Conservation (phyloP, 148 eudicot genomes). For the Silene latifolia region DNA sequence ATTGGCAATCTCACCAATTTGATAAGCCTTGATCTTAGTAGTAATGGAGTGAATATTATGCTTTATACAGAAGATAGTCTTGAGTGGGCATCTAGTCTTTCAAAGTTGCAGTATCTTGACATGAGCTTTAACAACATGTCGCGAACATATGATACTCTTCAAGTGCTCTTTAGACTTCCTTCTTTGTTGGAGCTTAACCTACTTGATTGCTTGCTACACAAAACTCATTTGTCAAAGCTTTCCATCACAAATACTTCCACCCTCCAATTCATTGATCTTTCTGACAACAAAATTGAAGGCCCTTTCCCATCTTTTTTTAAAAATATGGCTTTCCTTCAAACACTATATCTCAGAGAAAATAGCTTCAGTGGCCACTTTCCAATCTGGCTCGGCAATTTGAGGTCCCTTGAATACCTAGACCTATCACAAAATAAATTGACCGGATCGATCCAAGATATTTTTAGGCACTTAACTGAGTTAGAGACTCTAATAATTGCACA, state of each 20-base stretch:
- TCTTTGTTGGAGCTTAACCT: not conserved
- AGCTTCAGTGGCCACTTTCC: not conserved
- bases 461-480: not conserved
- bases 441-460: not conserved
- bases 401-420: not conserved
- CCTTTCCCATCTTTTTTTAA: too few species aligned
- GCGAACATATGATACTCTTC: not conserved
- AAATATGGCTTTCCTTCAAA: too few species aligned
- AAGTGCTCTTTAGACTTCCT: not conserved
- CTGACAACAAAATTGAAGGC: not conserved
- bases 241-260: conserved; percentile 22
- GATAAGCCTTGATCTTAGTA: not conserved
- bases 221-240: not conserved
- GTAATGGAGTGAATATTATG: not conserved
- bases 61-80: not conserved
- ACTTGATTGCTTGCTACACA: not conserved
- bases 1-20: not conserved
- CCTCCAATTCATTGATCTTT: conserved; percentile 6
- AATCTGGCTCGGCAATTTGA: not conserved
- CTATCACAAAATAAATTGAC: not conserved
- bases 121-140: not conserved
- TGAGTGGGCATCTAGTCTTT: conserved; percentile 2
- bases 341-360: too few species aligned
- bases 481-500: not conserved
- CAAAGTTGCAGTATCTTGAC: not conserved